These are phyloP conservation scores for Phaffia tasmanica DNA, from an alignment of 768 basidiomycete species.

Conservation along the genomic window DNA sequence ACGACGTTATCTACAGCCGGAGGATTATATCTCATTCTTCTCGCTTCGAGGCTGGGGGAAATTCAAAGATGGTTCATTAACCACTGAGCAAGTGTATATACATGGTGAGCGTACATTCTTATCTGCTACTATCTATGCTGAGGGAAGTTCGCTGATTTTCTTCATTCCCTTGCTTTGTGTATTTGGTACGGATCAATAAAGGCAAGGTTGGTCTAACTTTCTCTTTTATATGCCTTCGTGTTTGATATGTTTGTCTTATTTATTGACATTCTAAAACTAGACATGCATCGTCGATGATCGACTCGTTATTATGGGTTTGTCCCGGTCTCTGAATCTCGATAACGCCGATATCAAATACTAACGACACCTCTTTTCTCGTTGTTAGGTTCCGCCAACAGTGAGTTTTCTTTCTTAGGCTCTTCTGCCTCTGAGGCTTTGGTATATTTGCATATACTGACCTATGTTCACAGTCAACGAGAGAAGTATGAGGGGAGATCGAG, in stretches of 20 bases:
- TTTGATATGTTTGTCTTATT: no score
- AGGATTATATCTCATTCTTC: slow-evolving; percentile 83
- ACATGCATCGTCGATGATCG: slow-evolving; percentile 86
- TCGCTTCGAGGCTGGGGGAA: slow-evolving; percentile 89
- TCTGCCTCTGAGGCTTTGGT: not conserved
- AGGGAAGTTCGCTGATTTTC: not conserved
- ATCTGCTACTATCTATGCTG: not conserved
- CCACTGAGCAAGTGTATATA: slow-evolving; percentile 88
- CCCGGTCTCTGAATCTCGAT: not conserved
- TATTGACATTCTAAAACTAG: slow-evolving; percentile 24
- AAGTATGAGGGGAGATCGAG: slow-evolving; percentile 87
- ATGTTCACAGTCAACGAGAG: slow-evolving; percentile 80
- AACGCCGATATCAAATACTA: not conserved
- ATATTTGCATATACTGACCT: not conserved
- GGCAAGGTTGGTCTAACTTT: no score
- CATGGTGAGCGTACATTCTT: slow-evolving; percentile 51
- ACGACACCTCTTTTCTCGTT: not conserved
- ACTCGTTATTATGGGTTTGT: slow-evolving; percentile 67
- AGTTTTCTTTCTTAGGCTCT: not conserved
- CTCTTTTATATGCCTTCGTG: no score
- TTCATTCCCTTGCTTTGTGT: no score
- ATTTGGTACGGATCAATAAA: no score
- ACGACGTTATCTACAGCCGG: slow-evolving; percentile 51
- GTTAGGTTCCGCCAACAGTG: slow-evolving; percentile 17
- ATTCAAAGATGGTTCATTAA: slow-evolving; percentile 66